Conservation (phyloP, 352 stramenopile genomes). For the Phytophthora pini region DNA sequence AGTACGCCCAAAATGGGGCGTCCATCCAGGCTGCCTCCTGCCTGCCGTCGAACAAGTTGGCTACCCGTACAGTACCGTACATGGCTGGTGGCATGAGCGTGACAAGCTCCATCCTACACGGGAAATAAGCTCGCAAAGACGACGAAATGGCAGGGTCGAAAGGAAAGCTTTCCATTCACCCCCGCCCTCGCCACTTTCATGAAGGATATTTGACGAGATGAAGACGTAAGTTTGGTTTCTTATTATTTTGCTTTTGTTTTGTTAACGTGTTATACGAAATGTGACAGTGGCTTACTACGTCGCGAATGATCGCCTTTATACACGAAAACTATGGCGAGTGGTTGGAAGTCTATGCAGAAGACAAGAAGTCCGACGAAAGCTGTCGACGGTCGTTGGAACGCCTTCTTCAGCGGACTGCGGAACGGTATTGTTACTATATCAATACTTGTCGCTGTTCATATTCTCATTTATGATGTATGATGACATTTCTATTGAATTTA, state of each 20-base stretch:
- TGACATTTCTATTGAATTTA: background rate
- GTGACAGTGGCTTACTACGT: background rate
- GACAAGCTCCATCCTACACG: background rate
- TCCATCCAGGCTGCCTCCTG: conserved; percentile 1
- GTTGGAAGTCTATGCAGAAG: background rate
- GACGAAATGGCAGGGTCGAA: background rate
- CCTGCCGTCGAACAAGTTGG: background rate
- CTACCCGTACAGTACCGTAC: background rate
- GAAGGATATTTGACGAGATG: background rate
- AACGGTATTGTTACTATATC: background rate
- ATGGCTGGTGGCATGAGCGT: background rate
- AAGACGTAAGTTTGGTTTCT: background rate
- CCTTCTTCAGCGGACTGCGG: background rate
- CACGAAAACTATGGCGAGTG: background rate
- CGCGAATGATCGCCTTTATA: background rate
- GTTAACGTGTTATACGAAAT: background rate
- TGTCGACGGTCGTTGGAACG: background rate
- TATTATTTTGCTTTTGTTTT: background rate
- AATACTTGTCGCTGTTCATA: background rate
- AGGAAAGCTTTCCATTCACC: conserved; percentile 5
- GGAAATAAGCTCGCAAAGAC: background rate
- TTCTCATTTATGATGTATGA: background rate
- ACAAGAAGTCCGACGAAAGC: background rate
- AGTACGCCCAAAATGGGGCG: conserved; percentile 1
- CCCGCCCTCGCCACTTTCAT: background rate